Evolutionary conservation across 2,329 filamentous ascomycete species (phyloP).

Genomic region (Talaromyces sp.): DNA sequence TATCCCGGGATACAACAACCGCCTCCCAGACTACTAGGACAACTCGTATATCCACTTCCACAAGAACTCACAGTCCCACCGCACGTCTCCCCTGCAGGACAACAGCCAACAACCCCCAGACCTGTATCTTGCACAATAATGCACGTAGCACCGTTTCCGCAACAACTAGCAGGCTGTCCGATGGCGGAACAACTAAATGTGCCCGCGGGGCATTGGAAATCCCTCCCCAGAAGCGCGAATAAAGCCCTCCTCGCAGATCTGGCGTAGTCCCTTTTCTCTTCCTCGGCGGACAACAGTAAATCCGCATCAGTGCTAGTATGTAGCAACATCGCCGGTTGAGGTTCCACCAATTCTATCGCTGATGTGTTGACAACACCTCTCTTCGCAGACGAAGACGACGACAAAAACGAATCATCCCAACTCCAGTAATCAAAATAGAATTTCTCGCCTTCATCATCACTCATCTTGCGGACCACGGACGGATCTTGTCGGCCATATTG

Average conservation of each 20-base stretch:
- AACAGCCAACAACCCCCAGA: conserved; percentile 56
- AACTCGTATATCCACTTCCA: conserved; percentile 50
- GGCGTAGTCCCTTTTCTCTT: conserved; percentile 4
- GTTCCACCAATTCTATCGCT: background rate
- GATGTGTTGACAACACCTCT: background rate
- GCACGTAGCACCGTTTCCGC: conserved; percentile 49
- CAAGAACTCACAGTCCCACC: conserved; percentile 49
- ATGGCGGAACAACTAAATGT: conserved; percentile 53
- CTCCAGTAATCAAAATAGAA: conserved; percentile 45
- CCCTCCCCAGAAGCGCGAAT: conserved; percentile 36
- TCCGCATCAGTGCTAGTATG: conserved; percentile 15
- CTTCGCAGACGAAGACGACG: background rate
- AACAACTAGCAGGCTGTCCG: conserved; percentile 55
- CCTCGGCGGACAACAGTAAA: background rate
- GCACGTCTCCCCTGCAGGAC: conserved; percentile 51
- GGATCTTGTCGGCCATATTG: conserved; percentile 25
- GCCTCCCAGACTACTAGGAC: conserved; percentile 51
- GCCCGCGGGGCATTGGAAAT: conserved; percentile 54
- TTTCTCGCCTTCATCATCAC: conserved; percentile 43
- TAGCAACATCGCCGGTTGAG: conserved; percentile 21
- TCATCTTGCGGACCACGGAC: conserved; percentile 42
- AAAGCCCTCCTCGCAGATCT: conserved; percentile 15
- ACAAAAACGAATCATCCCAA: background rate
- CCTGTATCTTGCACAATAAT: conserved; percentile 50
- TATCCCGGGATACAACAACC: conserved; percentile 60